Conservation (phyloP, 2,329 filamentous ascomycete genomes). For the Fusarium citri region DNA sequence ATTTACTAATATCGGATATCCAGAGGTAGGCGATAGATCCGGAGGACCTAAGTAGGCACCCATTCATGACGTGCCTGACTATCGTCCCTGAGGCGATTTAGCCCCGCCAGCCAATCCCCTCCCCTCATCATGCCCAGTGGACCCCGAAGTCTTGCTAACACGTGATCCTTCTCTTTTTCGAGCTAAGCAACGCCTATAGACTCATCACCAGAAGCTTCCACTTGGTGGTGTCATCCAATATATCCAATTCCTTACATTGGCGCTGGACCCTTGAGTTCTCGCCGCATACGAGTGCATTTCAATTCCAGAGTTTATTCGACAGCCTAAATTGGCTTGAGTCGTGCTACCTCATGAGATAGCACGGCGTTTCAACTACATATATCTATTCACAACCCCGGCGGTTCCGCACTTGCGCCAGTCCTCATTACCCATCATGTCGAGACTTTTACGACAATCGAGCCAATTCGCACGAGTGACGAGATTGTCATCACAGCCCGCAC, state of each 20-base stretch:
- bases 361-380: constrained; percentile 37
- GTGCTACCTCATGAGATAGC: constrained; percentile 51
- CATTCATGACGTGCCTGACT: constrained; percentile 24
- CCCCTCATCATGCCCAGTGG: constrained; percentile 20
- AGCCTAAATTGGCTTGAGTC: constrained; percentile 28
- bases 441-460: constrained; percentile 73
- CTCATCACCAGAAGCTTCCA: constrained; percentile 47
- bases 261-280: constrained; percentile 30
- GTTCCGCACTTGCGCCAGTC: constrained; percentile 51
- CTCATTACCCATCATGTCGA: constrained; percentile 66
- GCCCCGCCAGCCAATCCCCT: constrained; percentile 21
- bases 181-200: constrained; percentile 43
- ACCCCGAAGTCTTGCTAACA: constrained; percentile 42
- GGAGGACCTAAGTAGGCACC: constrained; percentile 16
- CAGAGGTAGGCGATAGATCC: background rate
- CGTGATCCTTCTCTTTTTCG: constrained; percentile 50
- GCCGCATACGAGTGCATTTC: constrained; percentile 24
- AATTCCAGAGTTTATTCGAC: constrained; percentile 5
- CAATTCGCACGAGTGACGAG: constrained; percentile 72
- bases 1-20: background rate
- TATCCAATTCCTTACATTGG: constrained; percentile 42
- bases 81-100: constrained; percentile 12
- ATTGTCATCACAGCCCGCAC: constrained; percentile 64
- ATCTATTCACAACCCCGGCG: constrained; percentile 48
- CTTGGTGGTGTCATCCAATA: constrained; percentile 48